Evolutionary conservation across 73 alveolate genomes (phyloP).

Genomic region (Symbiodinium pilosum): DNA sequence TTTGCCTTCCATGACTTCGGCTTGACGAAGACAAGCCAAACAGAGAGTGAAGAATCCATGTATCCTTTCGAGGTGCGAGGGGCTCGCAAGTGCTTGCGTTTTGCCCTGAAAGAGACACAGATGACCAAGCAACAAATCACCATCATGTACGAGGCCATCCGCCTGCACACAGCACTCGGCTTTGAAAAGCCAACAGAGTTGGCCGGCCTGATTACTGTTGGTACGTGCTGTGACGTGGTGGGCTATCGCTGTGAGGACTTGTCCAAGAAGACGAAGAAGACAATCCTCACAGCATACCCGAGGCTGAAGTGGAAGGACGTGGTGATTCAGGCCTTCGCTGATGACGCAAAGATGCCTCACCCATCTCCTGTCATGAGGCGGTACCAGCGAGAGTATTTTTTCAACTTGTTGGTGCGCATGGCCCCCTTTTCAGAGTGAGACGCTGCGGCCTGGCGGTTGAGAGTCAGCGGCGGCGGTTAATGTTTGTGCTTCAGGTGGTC

Average conservation of each 20-base stretch:
- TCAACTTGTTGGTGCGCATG: neutral
- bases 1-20: slow-evolving; percentile 1
- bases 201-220: neutral
- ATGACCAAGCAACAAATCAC: neutral
- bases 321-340: neutral
- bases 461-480: too few relatives aligned
- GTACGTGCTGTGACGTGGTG: slow-evolving; percentile 12
- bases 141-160: neutral
- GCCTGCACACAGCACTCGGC: neutral
- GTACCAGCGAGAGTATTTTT: neutral
- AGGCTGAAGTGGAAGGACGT: neutral
- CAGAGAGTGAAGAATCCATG: neutral
- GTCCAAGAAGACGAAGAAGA: neutral
- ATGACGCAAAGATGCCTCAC: neutral
- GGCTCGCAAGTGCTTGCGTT: neutral
- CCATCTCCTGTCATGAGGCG: slow-evolving; percentile 7
- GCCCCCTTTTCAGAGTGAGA: neutral
- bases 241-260: neutral
- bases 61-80: neutral
- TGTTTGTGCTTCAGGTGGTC: neutral
- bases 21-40: neutral
- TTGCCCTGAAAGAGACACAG: neutral
- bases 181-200: neutral
- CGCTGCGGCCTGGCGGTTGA: too few relatives aligned
- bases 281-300: neutral